Percentiles rank a stretch among this genome's conserved stretches.
Conservation (phyloP, 225 moss, liverwort and hornwort genomes). For the Thuidium tamariscinum region DNA sequence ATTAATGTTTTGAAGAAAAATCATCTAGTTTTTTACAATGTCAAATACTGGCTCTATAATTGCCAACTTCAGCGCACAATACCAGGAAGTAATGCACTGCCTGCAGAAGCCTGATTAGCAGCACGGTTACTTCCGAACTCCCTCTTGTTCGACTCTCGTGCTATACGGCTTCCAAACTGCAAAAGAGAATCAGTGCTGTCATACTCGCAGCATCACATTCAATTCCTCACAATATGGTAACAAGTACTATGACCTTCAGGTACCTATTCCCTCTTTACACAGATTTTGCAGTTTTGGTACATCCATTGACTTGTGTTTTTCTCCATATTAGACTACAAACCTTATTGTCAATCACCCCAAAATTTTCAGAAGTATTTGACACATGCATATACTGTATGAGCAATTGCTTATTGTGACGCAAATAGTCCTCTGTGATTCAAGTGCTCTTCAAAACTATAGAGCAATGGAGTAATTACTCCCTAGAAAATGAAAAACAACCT, state of each 20-base stretch:
- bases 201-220: not conserved
- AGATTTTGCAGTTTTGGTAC: not conserved
- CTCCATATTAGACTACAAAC: not conserved
- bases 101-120: conserved; percentile 91
- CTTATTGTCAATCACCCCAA: not conserved
- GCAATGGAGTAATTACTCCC: not conserved
- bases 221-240: not conserved
- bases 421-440: not conserved
- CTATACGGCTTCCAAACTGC: conserved; percentile 96
- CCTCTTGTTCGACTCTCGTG: conserved; percentile 78
- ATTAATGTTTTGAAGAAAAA: not conserved
- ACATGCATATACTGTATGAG: not conserved
- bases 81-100: conserved; percentile 49
- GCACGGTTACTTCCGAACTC: conserved; percentile 94
- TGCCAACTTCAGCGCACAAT: not conserved
- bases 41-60: not conserved
- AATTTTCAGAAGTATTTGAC: not conserved
- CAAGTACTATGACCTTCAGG: not conserved
- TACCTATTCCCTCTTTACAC: not conserved
- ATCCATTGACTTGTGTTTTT: not conserved
- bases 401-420: not conserved
- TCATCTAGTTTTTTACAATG: not conserved
- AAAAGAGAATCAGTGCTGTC: not conserved
- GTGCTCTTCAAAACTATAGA: not conserved
- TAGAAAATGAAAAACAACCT: not conserved